Base-by-base conservation (phyloP, 345 rosid genomes). In the Noccaea bulbosa region DNA sequence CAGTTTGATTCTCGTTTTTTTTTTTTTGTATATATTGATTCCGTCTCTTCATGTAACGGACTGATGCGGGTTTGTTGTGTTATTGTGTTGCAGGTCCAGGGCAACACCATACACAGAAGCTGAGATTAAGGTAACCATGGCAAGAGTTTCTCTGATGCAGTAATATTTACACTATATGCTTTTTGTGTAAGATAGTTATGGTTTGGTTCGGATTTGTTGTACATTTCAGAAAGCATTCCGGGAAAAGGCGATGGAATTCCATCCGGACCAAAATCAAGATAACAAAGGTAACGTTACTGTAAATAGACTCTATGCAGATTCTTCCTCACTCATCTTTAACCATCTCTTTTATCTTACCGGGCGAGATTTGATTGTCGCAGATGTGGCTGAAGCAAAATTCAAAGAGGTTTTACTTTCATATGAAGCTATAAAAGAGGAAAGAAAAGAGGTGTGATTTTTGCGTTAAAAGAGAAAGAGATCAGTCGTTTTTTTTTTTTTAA, bases 181-280 rank as follows among this genome's bases (percentile, higher is more conserved):
- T 41, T 64, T 59, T 1, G 2, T 35, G 8, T 14, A 46, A 47
- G 43, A 35, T 39, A 15, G 27, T 30, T 48, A 50, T 20, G 45
- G 15, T 37, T 46, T 71, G 51, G 33, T 62, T 68, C 8, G 65
- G 20, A 49, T 69, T 7, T 22, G 43, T 39, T 66, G 47, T 39
- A 34, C n/a, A 12, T 44, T 80, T 80, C 90, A 91, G 99, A 85
- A 83, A 7, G 97, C 99, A 37, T 94, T 91, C 81, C 84, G 97
- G 83, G 73, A 77, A 39, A 91, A 91, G 78, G 97, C 97, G 41
- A 81, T 81, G 90, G 85, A 89, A 69, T 91, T 91, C 61, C 99
- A 94, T 72, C 99, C 99, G 0, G 97, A 94, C 79, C 97, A 94
- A 80, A 91, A 94, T 84, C 96, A 88, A 59, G 83, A 82, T 75